Percentiles rank a stretch among this genome's conserved stretches.
Conservation (phyloP, 148 eudicot species). For the Polygonum maritimum region DNA sequence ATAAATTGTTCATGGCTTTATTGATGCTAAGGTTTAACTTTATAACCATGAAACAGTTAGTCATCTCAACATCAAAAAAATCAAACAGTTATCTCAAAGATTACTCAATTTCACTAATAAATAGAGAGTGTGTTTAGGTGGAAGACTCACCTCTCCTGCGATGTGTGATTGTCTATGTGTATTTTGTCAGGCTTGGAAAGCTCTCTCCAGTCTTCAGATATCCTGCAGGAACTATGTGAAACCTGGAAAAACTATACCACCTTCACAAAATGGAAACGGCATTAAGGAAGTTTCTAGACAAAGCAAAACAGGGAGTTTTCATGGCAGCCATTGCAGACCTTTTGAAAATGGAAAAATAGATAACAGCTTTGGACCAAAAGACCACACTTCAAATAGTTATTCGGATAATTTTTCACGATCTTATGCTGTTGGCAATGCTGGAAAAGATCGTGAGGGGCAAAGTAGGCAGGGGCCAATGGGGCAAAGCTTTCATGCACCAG, state of each 20-base stretch:
- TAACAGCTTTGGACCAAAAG: conserved; percentile 25
- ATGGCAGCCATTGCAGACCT: conserved; percentile 18
- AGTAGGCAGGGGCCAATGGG: conserved; percentile 16
- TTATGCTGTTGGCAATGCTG: conserved; percentile 22
- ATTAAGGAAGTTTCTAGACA: conserved; percentile 24
- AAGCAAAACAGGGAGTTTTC: conserved; percentile 20
- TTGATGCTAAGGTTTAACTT: neutral
- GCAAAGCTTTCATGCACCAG: conserved; percentile 23
- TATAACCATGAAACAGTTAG: neutral
- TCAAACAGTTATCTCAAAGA: neutral
- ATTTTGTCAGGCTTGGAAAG: conserved; percentile 76
- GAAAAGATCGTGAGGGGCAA: conserved; percentile 21
- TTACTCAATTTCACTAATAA: conserved; percentile 3
- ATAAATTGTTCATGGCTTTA: neutral
- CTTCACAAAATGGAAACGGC: conserved; percentile 25
- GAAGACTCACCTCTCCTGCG: conserved; percentile 1
- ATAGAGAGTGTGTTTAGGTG: neutral
- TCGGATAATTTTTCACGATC: conserved; percentile 17
- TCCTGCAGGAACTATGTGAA: conserved; percentile 45
- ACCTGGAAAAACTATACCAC: conserved; percentile 62
- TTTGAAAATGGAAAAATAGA: conserved; percentile 25
- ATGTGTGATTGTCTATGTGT: conserved; percentile 6
- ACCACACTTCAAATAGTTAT: conserved; percentile 22
- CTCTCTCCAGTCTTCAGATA: conserved; percentile 56
- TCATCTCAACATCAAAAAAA: neutral